Evolutionary conservation across 2,329 filamentous ascomycete genomes (phyloP).

Genomic region (Penicillium rolfsii): DNA sequence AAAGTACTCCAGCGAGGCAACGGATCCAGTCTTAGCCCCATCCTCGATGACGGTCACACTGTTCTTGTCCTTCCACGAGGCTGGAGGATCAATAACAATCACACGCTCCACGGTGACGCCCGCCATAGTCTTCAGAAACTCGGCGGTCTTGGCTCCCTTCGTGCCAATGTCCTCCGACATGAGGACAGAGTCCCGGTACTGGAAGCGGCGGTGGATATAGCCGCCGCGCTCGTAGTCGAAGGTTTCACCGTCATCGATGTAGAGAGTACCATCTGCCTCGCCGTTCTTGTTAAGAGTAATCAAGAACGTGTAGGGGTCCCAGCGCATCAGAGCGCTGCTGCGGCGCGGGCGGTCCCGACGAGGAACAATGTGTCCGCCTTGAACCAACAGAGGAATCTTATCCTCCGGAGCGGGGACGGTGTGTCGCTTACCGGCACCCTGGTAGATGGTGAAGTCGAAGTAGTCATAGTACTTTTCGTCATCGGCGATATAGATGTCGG

Average conservation of each 20-base stretch:
- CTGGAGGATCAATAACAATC: constrained; percentile 77
- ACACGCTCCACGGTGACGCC: constrained; percentile 81
- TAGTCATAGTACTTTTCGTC: constrained; percentile 93
- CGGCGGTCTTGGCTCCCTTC: constrained; percentile 66
- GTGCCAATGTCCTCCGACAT: constrained; percentile 68
- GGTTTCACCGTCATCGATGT: constrained; percentile 90
- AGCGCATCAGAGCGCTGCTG: constrained; percentile 86
- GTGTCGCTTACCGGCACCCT: constrained; percentile 69
- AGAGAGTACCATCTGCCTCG: constrained; percentile 79
- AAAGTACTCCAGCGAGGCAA: constrained; percentile 62
- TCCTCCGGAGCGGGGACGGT: constrained; percentile 78
- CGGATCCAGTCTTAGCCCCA: constrained; percentile 48
- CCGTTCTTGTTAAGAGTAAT: constrained; percentile 70
- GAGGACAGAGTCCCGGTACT: constrained; percentile 64
- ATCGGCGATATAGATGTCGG: constrained; percentile 85
- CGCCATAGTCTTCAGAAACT: constrained; percentile 78
- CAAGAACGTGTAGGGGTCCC: constrained; percentile 92
- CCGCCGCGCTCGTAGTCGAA: constrained; percentile 86
- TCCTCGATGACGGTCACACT: constrained; percentile 56
- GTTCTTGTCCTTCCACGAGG: constrained; percentile 68
- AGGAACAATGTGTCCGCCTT: constrained; percentile 87
- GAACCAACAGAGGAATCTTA: constrained; percentile 87
- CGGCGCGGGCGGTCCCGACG: constrained; percentile 86
- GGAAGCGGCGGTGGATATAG: constrained; percentile 84
- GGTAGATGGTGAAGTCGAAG: constrained; percentile 80